Evolutionary conservation across 805 yeast species (phyloP).

Genomic region (Wickerhamiella sorbophila): DNA sequence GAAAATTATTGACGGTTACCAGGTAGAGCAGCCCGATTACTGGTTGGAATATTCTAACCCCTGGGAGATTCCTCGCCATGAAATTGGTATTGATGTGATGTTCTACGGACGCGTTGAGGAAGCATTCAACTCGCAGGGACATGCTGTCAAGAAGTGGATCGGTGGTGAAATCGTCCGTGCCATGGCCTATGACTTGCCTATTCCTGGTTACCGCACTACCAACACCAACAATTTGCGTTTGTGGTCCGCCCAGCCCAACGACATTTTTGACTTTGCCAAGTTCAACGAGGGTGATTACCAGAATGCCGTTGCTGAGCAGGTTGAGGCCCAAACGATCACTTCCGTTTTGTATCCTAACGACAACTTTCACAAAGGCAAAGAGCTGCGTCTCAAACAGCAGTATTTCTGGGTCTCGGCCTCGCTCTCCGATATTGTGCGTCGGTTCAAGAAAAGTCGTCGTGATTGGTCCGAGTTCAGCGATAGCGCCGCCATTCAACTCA

Average conservation of each 20-base stretch:
- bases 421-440: slow-evolving; percentile 74
- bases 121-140: slow-evolving; percentile 35
- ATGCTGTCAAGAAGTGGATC: slow-evolving; percentile 52
- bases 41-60: slow-evolving; percentile 85
- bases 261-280: slow-evolving; percentile 81
- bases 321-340: slow-evolving; percentile 80
- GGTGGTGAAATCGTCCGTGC: slow-evolving; percentile 88
- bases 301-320: slow-evolving; percentile 71
- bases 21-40: slow-evolving; percentile 87
- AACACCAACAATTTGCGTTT: slow-evolving; percentile 80
- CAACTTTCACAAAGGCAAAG: slow-evolving; percentile 82
- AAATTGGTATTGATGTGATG: slow-evolving; percentile 78
- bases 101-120: slow-evolving; percentile 63
- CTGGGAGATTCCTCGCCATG: slow-evolving; percentile 83
- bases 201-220: slow-evolving; percentile 67
- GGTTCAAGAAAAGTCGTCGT: slow-evolving; percentile 65
- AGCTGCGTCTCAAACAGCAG: slow-evolving; percentile 83
- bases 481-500: slow-evolving; percentile 79
- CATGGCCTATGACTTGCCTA: slow-evolving; percentile 80
- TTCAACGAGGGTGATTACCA: slow-evolving; percentile 85
- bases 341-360: slow-evolving; percentile 91
- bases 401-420: slow-evolving; percentile 96
- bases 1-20: slow-evolving; percentile 79
- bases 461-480: slow-evolving; percentile 78
- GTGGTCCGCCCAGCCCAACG: slow-evolving; percentile 83